A percentile compares a stretch with the other conserved stretches of the same genome.
Conservation (phyloP, 345 rosid genomes). For the Hibiscus syriacus region DNA sequence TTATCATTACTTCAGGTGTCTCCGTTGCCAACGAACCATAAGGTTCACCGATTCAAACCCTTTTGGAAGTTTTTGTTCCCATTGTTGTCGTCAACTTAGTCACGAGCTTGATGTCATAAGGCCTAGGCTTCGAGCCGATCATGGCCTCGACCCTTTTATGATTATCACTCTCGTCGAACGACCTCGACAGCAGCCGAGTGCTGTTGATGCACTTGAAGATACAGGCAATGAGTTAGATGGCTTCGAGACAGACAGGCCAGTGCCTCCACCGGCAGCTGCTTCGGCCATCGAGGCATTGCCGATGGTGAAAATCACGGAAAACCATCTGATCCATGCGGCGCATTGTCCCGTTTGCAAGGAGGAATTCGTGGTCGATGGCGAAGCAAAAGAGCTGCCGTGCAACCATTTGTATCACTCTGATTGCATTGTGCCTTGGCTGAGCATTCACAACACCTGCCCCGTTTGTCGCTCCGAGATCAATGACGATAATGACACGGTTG, state of each 20-base stretch:
- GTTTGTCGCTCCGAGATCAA: slow-evolving; percentile 49
- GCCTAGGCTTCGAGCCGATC: slow-evolving; percentile 19
- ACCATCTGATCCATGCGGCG: slow-evolving; percentile 23
- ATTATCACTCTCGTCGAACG: slow-evolving; percentile 47
- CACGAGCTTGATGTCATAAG: slow-evolving; percentile 49
- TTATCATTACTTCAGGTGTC: slow-evolving; percentile 65
- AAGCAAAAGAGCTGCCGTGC: slow-evolving; percentile 53
- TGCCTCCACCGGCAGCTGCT: slow-evolving; percentile 41
- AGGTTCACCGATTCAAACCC: slow-evolving; percentile 36
- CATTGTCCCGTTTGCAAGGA: slow-evolving; percentile 78
- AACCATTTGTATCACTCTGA: slow-evolving; percentile 59
- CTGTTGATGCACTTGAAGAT: not conserved
- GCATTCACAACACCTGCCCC: slow-evolving; percentile 64
- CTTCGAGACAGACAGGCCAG: slow-evolving; percentile 24
- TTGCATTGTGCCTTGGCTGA: slow-evolving; percentile 72
- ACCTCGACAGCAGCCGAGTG: not conserved
- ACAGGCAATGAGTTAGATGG: not conserved
- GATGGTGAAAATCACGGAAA: slow-evolving; percentile 23
- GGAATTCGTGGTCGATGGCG: slow-evolving; percentile 43
- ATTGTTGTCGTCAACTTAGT: slow-evolving; percentile 35
- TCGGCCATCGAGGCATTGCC: slow-evolving; percentile 49
- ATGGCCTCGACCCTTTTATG: slow-evolving; percentile 14
- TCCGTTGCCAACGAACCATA: slow-evolving; percentile 39
- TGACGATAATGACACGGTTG: not conserved
- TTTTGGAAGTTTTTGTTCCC: slow-evolving; percentile 38